These are phyloP conservation scores for Anaeramoeba flamelloides DNA, from an alignment of 78 protist genomes.

Conservation along the genomic window DNA sequence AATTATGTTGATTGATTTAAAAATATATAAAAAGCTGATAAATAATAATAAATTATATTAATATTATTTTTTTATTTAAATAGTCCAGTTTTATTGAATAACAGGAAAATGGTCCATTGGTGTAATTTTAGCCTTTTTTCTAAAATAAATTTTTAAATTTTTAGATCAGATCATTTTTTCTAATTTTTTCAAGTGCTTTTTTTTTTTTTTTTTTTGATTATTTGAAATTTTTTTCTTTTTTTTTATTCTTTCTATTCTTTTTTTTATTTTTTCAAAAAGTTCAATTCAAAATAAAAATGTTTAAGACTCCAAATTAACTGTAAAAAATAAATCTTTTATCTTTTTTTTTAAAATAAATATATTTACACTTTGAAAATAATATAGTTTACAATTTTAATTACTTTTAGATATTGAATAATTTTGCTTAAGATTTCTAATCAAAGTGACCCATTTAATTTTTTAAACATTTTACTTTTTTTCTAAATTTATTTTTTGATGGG, in stretches of 20 bases:
- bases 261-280: not conserved
- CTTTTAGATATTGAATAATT: not conserved
- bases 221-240: not conserved
- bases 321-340: not conserved
- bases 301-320: not conserved
- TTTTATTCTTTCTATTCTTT: not conserved
- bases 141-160: no score
- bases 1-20: not conserved
- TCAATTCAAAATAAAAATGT: not conserved
- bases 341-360: not conserved
- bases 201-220: slow-evolving; percentile 1
- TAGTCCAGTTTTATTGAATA: no score
- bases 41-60: not conserved
- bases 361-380: not conserved
- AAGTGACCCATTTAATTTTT: no score
- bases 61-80: not conserved
- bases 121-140: no score
- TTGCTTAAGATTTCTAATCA: no score
- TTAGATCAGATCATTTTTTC: no score
- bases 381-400: not conserved
- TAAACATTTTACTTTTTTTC: no score
- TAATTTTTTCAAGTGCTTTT: slow-evolving; percentile 1
- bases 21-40: slow-evolving; percentile 1
- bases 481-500: no score
- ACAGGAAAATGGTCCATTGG: no score